phyloP scores from a whole-genome alignment of 2,329 filamentous ascomycete species.

The Volutella citrinella region DNA sequence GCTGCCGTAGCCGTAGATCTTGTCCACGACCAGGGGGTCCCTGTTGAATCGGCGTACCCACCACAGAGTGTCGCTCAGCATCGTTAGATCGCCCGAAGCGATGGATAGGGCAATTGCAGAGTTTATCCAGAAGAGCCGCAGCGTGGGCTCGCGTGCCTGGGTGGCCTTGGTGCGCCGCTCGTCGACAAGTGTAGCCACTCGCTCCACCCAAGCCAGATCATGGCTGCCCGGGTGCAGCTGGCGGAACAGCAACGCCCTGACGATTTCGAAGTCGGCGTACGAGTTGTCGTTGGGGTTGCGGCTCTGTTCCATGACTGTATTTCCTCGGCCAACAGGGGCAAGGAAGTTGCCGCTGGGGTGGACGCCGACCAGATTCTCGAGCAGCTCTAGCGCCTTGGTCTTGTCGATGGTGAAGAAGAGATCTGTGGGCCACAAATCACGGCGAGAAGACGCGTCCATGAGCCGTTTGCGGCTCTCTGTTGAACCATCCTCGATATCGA shows the following conservation, averaged over 20 bases:
- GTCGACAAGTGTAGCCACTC: slow-evolving; percentile 10
- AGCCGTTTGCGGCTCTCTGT: slow-evolving; percentile 6
- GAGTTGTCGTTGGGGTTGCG: slow-evolving; percentile 3
- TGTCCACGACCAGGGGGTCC: slow-evolving; percentile 14
- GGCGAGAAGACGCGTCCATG: background rate
- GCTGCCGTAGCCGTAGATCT: slow-evolving; percentile 14
- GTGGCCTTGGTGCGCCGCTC: slow-evolving; percentile 22
- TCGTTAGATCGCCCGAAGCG: slow-evolving; percentile 20
- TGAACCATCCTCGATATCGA: slow-evolving; percentile 22
- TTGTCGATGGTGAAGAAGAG: slow-evolving; percentile 14
- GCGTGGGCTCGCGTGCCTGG: slow-evolving; percentile 16
- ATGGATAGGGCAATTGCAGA: slow-evolving; percentile 26
- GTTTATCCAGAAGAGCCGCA: slow-evolving; percentile 24
- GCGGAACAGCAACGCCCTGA: slow-evolving; percentile 12
- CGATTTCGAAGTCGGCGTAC: slow-evolving; percentile 13
- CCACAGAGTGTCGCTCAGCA: slow-evolving; percentile 17
- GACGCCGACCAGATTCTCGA: slow-evolving; percentile 13
- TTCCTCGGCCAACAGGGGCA: background rate
- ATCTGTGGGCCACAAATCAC: slow-evolving; percentile 10
- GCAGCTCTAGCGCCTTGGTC: slow-evolving; percentile 10
- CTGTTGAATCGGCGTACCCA: slow-evolving; percentile 31
- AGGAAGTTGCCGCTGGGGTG: slow-evolving; percentile 17
- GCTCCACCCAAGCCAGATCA: slow-evolving; percentile 11
- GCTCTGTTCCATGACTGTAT: slow-evolving; percentile 9
- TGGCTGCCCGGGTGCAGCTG: slow-evolving; percentile 6